Base-by-base conservation (phyloP, 148 eudicot genomes). In the Rhododendron henanense region DNA sequence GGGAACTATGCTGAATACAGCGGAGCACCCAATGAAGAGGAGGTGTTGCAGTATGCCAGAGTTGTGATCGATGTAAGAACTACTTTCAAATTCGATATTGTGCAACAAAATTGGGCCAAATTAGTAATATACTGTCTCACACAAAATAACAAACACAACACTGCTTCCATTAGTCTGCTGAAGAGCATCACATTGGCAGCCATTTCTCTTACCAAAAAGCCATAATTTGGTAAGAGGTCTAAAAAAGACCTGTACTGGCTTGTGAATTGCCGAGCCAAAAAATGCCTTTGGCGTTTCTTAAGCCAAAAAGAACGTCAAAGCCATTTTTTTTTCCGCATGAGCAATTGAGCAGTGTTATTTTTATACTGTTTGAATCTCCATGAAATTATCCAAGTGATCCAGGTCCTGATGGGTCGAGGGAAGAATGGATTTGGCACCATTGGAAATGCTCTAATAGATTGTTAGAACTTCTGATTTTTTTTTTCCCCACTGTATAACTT, bases 1-100 rank as follows among this genome's bases (percentile, higher is more conserved):
- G 96, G 96, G 51, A 93, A 93, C 88, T 93, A 93, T 82, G 96
- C 96, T 4, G 96, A 93, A 87, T 92, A 93, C 86, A 93, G 96
- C 84, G 96, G 96, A 37, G 94, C 96, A 83, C 96, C 96, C 41
- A 92, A 93, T 50, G 96, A 93, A 86, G 94, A 93, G 85, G 96
- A 93, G 93, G 94, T 93, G 77, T 85, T 93, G 88, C 93, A 92
- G 88, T 92, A 93, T 84, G 96, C 96, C 71, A 88, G 96, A 91
- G 94, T 93, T 45, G 93, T 92, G 23, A 91, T 93, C 74, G 96
- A 93, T 79, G 96, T 93, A 89, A 90, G 94, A 33, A 87, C 73
- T 23, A 82, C 69, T 61, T 63, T 61, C 50, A 11, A 21, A 33
- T 51, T 28, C 0, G 13, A 81, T 39, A 33, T 59, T 59, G 33